Conservation (phyloP, 148 eudicot genomes). For the Rhododendron simsii region DNA sequence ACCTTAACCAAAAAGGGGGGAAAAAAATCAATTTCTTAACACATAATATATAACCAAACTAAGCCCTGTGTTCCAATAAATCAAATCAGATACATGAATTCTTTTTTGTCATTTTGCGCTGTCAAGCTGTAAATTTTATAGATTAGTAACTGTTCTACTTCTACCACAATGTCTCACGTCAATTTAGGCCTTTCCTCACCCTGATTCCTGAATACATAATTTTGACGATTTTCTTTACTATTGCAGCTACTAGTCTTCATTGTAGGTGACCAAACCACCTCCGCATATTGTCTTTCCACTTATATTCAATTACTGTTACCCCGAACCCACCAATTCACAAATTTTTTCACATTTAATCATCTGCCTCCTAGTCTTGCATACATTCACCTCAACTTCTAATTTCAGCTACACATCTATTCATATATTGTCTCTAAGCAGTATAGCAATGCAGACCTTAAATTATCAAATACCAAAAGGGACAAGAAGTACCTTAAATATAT, state of each 20-base stretch:
- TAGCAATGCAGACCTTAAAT: background rate
- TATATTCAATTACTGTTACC: background rate
- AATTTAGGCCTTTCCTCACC: background rate
- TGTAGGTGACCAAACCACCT: background rate
- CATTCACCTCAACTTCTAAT: background rate
- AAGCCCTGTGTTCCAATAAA: background rate
- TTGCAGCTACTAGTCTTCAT: background rate
- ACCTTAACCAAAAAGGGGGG: background rate
- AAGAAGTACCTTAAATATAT: conserved; percentile 83
- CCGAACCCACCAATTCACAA: background rate
- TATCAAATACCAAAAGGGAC: background rate
- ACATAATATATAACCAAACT: background rate
- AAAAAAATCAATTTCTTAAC: background rate
- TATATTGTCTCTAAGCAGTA: background rate
- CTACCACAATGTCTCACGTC: background rate
- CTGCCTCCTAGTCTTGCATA: background rate
- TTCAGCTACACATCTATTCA: background rate
- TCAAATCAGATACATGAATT: background rate
- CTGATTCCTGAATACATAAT: background rate
- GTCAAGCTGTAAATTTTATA: background rate
- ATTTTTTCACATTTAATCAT: background rate
- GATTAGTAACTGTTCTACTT: background rate
- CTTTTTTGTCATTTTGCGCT: background rate
- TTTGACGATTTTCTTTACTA: background rate
- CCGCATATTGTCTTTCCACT: background rate